phyloP scores from a whole-genome alignment of 1,284 basidiomycete genomes.

The Pyrrhoderma lamaoense region DNA sequence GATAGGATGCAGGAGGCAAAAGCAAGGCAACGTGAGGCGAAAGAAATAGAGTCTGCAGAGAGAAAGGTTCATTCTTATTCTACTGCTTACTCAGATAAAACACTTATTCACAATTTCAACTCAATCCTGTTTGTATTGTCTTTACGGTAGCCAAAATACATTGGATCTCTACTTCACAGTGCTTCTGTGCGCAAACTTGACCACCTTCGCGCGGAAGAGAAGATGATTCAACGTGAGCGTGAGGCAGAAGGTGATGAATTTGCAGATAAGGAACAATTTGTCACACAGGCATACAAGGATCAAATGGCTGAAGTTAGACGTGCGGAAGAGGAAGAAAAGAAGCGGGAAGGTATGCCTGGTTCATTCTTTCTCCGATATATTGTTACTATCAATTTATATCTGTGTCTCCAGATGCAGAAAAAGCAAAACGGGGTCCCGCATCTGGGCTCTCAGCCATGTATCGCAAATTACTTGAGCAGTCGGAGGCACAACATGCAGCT shows the following conservation, averaged over 20 bases:
- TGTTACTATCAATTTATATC: not conserved
- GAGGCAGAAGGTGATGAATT: slow-evolving; percentile 93
- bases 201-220: slow-evolving; percentile 93
- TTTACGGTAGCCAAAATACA: slow-evolving; percentile 81
- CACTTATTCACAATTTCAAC: slow-evolving; percentile 1
- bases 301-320: slow-evolving; percentile 89
- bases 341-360: slow-evolving; percentile 64
- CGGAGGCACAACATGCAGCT: slow-evolving; percentile 76
- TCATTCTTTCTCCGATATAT: not conserved
- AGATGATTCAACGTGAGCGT: slow-evolving; percentile 92
- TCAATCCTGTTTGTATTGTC: no score
- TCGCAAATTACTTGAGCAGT: slow-evolving; percentile 73
- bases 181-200: slow-evolving; percentile 87
- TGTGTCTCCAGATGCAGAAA: slow-evolving; percentile 34
- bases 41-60: slow-evolving; percentile 64
- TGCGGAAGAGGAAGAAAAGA: slow-evolving; percentile 88
- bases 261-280: slow-evolving; percentile 91
- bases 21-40: slow-evolving; percentile 61
- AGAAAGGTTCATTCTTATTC: slow-evolving; percentile 52
- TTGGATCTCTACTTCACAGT: slow-evolving; percentile 71
- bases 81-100: not conserved
- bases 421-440: slow-evolving; percentile 41
- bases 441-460: slow-evolving; percentile 86
- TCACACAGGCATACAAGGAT: slow-evolving; percentile 95
- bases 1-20: slow-evolving; percentile 92